phyloP scores from a whole-genome alignment of 306 rosid species.

The Quercus cerris region DNA sequence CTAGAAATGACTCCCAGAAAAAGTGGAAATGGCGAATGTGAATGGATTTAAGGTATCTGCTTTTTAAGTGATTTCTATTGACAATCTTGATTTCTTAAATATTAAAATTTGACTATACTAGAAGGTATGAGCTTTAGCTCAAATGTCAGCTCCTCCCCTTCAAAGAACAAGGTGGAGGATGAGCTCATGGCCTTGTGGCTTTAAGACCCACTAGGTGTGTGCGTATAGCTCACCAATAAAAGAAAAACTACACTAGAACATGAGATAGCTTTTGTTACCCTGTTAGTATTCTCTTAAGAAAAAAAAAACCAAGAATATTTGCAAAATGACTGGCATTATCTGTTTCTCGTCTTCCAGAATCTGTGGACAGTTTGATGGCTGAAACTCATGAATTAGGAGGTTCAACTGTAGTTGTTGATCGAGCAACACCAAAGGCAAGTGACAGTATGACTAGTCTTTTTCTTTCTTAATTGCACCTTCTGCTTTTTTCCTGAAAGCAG shows the following conservation, averaged over 20 bases:
- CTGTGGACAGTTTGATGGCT: constrained; percentile 86
- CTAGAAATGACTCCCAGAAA: neutral
- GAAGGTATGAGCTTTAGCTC: too few species aligned
- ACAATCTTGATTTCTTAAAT: neutral
- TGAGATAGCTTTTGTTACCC: neutral
- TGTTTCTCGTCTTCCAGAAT: constrained; percentile 51
- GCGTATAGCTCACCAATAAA: neutral
- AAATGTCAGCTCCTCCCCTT: too few species aligned
- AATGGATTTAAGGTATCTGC: neutral
- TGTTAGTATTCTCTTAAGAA: neutral
- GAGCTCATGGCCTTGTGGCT: too few species aligned
- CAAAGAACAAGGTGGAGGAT: too few species aligned
- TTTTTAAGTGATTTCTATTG: neutral
- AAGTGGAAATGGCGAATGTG: neutral
- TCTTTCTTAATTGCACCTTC: neutral
- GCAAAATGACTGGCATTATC: neutral
- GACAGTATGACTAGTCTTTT: constrained; percentile 19
- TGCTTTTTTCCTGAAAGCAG: neutral
- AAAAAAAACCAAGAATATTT: neutral
- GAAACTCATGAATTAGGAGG: constrained; percentile 95
- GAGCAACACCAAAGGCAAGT: constrained; percentile 96
- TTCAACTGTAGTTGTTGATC: constrained; percentile 87
- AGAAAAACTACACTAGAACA: neutral
- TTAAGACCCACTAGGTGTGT: too few species aligned
- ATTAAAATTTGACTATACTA: neutral